Conservation (phyloP, 305 asterid species). For the Fraxinus latifolia region DNA sequence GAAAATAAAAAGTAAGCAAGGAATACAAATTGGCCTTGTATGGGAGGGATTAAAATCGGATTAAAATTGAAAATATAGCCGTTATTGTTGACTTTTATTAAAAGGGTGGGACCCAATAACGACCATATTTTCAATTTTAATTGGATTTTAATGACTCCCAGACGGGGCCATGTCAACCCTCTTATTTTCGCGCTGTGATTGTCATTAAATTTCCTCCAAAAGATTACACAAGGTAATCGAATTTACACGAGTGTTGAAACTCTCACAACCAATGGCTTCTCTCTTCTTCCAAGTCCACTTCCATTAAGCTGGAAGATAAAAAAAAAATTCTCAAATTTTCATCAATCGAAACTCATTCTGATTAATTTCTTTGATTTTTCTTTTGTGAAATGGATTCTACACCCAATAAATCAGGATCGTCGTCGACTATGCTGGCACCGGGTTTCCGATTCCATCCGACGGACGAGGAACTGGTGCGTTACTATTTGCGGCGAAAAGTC, state of each 20-base stretch:
- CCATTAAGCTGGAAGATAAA: neutral
- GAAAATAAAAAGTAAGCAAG: neutral
- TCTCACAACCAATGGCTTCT: neutral
- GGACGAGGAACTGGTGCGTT: constrained; percentile 90
- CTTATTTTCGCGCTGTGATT: neutral
- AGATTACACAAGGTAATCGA: neutral
- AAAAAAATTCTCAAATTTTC: neutral
- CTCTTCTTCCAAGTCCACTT: neutral
- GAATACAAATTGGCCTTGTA: too few relatives aligned
- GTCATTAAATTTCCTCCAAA: neutral
- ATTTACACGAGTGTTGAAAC: neutral
- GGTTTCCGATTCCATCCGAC: constrained; percentile 98
- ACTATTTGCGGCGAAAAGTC: constrained; percentile 75
- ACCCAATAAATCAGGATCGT: constrained; percentile 28
- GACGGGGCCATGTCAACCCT: too few relatives aligned
- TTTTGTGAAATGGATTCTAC: constrained; percentile 33
- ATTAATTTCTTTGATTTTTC: neutral
- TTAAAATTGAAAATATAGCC: too few relatives aligned
- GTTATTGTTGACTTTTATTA: too few relatives aligned
- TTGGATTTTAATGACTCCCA: too few relatives aligned
- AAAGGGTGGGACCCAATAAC: too few relatives aligned
- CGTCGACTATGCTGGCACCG: constrained; percentile 57
- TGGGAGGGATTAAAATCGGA: too few relatives aligned
- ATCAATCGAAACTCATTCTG: neutral
- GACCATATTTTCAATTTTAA: too few relatives aligned